phyloP scores from a whole-genome alignment of 1,284 basidiomycete genomes.

The Moniliophthora roreri region DNA sequence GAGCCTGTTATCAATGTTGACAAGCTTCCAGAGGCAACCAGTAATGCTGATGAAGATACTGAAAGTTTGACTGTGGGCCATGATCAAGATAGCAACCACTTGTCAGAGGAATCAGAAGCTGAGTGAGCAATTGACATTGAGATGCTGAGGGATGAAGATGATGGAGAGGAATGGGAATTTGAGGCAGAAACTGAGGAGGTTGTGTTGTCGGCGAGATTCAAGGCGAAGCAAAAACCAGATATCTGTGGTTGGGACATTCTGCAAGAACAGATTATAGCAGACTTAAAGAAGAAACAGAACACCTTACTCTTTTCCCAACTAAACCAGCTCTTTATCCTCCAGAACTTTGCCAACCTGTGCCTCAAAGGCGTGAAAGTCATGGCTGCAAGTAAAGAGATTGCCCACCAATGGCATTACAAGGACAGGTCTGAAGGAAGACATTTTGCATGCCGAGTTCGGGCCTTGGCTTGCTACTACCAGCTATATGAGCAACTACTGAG shows the following conservation, averaged over 20 bases:
- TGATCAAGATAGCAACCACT: too few species aligned
- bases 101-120: too few species aligned
- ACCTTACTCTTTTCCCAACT: constrained; percentile 23
- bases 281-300: constrained; percentile 24
- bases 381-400: constrained; percentile 32
- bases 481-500: constrained; percentile 33
- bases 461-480: constrained; percentile 36
- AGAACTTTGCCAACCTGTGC: constrained; percentile 34
- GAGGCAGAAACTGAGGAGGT: too few species aligned
- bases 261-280: constrained; percentile 24
- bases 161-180: too few species aligned
- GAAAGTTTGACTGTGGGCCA: too few species aligned
- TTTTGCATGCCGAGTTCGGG: constrained; percentile 30
- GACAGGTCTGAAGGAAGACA: constrained; percentile 20
- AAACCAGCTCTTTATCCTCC: constrained; percentile 33
- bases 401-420: constrained; percentile 31
- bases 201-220: constrained; percentile 9
- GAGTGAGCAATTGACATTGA: too few species aligned
- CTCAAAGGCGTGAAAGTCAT: constrained; percentile 29
- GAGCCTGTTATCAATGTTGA: too few species aligned
- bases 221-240: constrained; percentile 18
- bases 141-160: too few species aligned
- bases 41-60: too few species aligned
- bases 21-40: too few species aligned
- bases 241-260: constrained; percentile 26